A percentile compares a stretch with the other conserved stretches of the same genome.
Conservation (phyloP, 1,284 basidiomycete genomes). For the Ganoderma resinaceum region DNA sequence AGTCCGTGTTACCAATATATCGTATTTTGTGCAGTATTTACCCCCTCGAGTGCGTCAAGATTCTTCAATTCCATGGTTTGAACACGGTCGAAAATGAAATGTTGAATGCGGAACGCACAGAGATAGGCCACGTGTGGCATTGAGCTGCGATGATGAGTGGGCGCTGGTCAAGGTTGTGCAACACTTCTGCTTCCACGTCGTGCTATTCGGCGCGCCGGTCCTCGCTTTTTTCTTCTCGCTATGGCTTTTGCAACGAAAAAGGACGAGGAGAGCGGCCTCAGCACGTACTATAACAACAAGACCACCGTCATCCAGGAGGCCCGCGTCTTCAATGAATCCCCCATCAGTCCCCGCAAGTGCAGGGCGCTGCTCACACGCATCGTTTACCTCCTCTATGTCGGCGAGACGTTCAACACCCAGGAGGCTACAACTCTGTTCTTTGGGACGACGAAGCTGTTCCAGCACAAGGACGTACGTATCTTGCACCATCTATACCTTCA, state of each 20-base stretch:
- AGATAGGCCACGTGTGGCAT: constrained; percentile 27
- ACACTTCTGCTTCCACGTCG: constrained; percentile 26
- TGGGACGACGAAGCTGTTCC: constrained; percentile 98
- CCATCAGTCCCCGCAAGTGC: constrained; percentile 97
- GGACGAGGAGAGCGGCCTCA: constrained; percentile 90
- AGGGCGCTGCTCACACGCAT: constrained; percentile 96
- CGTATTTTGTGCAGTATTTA: constrained; percentile 2
- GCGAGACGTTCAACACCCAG: constrained; percentile 94
- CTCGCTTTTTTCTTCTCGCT: constrained; percentile 32
- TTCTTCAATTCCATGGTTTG: no score
- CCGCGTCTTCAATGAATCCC: constrained; percentile 98
- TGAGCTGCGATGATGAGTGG: constrained; percentile 27
- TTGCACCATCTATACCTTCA: constrained; percentile 9
- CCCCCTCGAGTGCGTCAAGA: background rate
- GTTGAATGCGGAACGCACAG: background rate
- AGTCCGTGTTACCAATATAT: constrained; percentile 2
- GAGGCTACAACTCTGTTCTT: constrained; percentile 99
- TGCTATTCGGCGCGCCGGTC: constrained; percentile 26
- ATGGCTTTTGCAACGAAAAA: constrained; percentile 89
- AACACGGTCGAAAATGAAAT: background rate
- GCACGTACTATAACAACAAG: constrained; percentile 92
- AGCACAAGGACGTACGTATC: constrained; percentile 95
- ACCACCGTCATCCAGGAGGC: constrained; percentile 98
- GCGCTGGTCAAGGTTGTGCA: constrained; percentile 19
- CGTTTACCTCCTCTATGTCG: constrained; percentile 95